Conservation (phyloP, 805 yeast genomes). For the Lipomyces japonicus region DNA sequence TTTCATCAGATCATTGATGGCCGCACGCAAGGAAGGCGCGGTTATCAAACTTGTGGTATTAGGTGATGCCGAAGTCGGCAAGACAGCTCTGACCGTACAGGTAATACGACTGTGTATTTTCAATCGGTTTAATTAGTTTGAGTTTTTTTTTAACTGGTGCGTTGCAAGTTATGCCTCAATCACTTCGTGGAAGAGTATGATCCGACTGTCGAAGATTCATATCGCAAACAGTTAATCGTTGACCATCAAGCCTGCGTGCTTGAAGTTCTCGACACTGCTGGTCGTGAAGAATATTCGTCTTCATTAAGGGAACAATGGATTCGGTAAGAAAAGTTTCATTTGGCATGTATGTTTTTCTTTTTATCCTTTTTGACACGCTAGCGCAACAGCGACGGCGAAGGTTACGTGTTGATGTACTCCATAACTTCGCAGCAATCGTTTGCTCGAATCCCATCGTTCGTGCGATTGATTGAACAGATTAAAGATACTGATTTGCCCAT, state of each 20-base stretch:
- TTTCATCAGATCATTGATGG: no score
- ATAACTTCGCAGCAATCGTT: conserved; percentile 74
- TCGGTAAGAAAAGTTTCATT: conserved; percentile 3
- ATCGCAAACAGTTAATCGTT: conserved; percentile 79
- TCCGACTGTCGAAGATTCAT: conserved; percentile 96
- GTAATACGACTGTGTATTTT: no score
- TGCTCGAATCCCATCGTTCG: conserved; percentile 68
- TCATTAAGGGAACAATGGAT: conserved; percentile 77
- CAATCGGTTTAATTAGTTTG: no score
- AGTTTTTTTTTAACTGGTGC: not conserved
- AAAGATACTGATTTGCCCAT: conserved; percentile 65
- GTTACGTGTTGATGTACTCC: conserved; percentile 81
- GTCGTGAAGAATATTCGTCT: conserved; percentile 81
- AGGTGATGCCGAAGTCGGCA: conserved; percentile 98
- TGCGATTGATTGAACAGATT: conserved; percentile 80
- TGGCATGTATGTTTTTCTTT: not conserved
- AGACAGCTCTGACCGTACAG: conserved; percentile 69
- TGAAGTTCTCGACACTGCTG: conserved; percentile 89
- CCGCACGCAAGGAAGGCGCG: no score
- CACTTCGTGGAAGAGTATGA: conserved; percentile 74
- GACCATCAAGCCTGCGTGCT: conserved; percentile 84
- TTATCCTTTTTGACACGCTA: no score
- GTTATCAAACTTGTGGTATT: conserved; percentile 64
- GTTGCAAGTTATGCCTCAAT: conserved; percentile 21
- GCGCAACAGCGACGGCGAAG: conserved; percentile 85